A percentile compares a stretch with the other conserved stretches of the same genome.
Evolutionary conservation across 345 rosid species (phyloP).

Genomic region (Salix arbutifolia): DNA sequence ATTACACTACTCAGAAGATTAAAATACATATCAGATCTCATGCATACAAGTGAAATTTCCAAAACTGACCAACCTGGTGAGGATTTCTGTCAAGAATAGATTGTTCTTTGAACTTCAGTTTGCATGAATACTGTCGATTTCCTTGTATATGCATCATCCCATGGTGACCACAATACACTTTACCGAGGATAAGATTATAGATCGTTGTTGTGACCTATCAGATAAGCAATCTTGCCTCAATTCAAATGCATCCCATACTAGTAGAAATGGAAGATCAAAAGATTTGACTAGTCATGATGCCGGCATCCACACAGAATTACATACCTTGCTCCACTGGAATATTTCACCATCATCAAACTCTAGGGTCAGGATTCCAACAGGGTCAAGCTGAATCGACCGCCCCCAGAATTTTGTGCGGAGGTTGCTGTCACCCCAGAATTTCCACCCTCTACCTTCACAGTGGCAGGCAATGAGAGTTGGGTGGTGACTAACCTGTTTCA

Average conservation of each 20-base stretch:
- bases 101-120: constrained; percentile 86
- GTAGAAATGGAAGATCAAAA: constrained; percentile 7
- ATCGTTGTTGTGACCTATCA: constrained; percentile 82
- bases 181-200: constrained; percentile 89
- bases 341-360: constrained; percentile 97
- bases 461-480: constrained; percentile 97
- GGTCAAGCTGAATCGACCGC: constrained; percentile 94
- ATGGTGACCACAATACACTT: constrained; percentile 87
- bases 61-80: constrained; percentile 57
- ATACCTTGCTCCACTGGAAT: constrained; percentile 96
- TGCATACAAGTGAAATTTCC: neutral
- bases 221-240: constrained; percentile 3
- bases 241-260: neutral
- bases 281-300: neutral
- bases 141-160: constrained; percentile 85
- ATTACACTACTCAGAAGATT: neutral
- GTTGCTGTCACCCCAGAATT: constrained; percentile 94
- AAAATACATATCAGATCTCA: neutral
- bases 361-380: constrained; percentile 73
- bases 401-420: constrained; percentile 96
- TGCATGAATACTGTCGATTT: constrained; percentile 74
- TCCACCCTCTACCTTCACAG: constrained; percentile 98
- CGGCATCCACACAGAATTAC: neutral
- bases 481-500: constrained; percentile 90
- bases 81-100: constrained; percentile 91